Evolutionary conservation across 1,284 basidiomycete genomes (phyloP), one percentile per base, ranked within the genome.

Genomic region (Taiwanofungus camphoratus): DNA sequence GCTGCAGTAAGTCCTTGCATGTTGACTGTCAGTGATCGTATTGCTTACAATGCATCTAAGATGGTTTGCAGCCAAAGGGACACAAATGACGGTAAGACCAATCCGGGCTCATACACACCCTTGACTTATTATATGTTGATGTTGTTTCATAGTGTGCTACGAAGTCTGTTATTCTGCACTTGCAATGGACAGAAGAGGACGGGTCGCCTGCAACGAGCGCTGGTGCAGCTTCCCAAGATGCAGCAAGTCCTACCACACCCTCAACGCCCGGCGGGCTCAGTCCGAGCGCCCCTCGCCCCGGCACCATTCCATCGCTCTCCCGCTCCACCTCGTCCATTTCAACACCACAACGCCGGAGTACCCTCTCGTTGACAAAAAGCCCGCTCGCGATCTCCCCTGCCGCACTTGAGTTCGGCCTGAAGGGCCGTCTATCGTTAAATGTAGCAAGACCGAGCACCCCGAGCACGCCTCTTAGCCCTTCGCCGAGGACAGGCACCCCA

Each of bases 31-130:
- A 13, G 13, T 29, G n/a, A 31, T 7, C n/a, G 8, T 47, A 3
- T 9, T 15, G 21, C 34, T 29, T 19, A 15, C 5, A 41, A 5
- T 8, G 3, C 29, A 13, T n/a, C 2, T 11, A 1, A 82, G 77
- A 52, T 91, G 90, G 90, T 93, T 94, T 57, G 89, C 89, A 5
- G 91, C 90, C 0, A 90, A 93, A 53, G 88, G 88, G 1, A 80
- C 82, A 12, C 87, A 90, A 56, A 91, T 94, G 83, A 92, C 91
- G 18, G 89, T 92, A 58, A 41, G 75, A 63, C 2, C 24, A 18
- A 15, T 12, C 7, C 37, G 13, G 13, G 13, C n/a, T n/a, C 7
- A 18, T 26, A 24, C 23, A 21, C 12, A 11, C 11, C 9, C 2
- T 7, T 13, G n/a, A n/a, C n/a, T 6, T 33, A 23, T 12, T 19